Evolutionary conservation across 805 yeast genomes (phyloP), one percentile per base, ranked within the genome.

Genomic region (Saccharomycopsis capsularis): DNA sequence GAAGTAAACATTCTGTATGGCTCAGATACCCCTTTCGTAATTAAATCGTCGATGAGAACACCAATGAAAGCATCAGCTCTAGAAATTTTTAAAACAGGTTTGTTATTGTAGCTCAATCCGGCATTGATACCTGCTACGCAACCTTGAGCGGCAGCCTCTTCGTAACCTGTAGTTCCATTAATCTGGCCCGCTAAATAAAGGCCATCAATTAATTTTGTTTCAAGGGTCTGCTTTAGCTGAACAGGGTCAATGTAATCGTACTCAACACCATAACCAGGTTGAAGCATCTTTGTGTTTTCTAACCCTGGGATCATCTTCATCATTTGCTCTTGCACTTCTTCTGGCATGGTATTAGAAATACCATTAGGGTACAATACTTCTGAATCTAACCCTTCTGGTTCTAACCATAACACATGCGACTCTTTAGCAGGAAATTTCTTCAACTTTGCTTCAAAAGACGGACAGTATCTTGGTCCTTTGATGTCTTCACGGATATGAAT

Each of bases 251-350:
- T 82, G 62, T 87, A 93, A 60, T 93, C 99, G 62, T 93, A 93
- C 64, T 93, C 99, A 2, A 93, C 99, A n/a, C 99, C 99, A 62
- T 93, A 93, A 0, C 97, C 99, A 0, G 97, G 96, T 61, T 90
- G 96, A 11, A 83, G 62, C 85, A 93, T 87, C n/a, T 67, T 70
- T 0, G 85, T 96, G 55, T 85, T 79, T 58, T 87, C 95, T 44
- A 95, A 75, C 0, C 99, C 99, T 3, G 88, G 85, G 53, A 93
- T 85, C 69, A 87, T 68, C 51, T 73, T 70, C 47, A 93, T 75
- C 73, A 90, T 75, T 55, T 76, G 70, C 21, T 73, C 74, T 65
- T 93, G 99, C 27, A 90, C 82, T 22, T 91, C 97, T 34, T 79
- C 93, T 0, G 99, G 99, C 95, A 93, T 85, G 0, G 99, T 89